Evolutionary conservation across 257 asterid genomes (phyloP).

Genomic region (Nemophila menziesii): DNA sequence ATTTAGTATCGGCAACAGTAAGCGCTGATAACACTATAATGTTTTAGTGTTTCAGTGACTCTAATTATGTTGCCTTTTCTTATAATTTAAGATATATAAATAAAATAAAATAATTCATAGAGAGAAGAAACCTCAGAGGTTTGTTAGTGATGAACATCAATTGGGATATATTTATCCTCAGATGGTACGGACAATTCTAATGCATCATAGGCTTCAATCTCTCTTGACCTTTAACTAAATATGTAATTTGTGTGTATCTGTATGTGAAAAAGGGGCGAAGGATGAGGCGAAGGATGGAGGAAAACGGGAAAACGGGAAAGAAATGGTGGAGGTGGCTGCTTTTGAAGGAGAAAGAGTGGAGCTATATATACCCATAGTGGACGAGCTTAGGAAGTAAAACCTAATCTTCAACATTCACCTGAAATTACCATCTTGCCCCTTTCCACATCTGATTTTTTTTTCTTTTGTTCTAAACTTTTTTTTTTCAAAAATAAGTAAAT

Average conservation of each 20-base stretch:
- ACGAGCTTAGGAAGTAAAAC: constrained; percentile 9
- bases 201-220: constrained; percentile 45
- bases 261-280: too few relatives aligned
- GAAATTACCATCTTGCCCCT: not conserved
- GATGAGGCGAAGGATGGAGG: too few relatives aligned
- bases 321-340: not conserved
- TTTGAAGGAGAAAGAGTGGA: not conserved
- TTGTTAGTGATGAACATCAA: constrained; percentile 17
- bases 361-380: not conserved
- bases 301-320: too few relatives aligned
- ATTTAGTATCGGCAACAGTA: constrained; percentile 49
- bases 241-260: too few relatives aligned
- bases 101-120: too few relatives aligned
- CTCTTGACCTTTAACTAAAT: too few relatives aligned
- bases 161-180: constrained; percentile 22
- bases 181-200: constrained; percentile 77
- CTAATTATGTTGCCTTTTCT: constrained; percentile 43
- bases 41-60: constrained; percentile 54
- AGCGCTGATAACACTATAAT: constrained; percentile 58
- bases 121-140: not conserved
- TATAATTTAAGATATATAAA: too few relatives aligned
- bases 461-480: too few relatives aligned
- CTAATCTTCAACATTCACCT: not conserved
- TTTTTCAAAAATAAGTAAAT: too few relatives aligned
- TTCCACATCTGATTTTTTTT: too few relatives aligned